Evolutionary conservation across 257 asterid species (phyloP), one percentile per base, ranked within the genome.

Genomic region (Solanum piurae): DNA sequence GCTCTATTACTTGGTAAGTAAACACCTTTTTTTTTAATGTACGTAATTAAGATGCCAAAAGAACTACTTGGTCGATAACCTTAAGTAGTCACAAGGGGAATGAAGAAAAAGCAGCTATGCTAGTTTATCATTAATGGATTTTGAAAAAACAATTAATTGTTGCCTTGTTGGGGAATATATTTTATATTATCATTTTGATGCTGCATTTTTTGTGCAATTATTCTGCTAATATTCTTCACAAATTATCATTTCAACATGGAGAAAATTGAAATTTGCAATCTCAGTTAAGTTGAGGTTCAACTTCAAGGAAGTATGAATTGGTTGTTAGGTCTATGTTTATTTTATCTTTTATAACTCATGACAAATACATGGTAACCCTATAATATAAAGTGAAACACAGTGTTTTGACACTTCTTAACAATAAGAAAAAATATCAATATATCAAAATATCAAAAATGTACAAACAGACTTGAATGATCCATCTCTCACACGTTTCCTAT

Each of bases 391-490:
- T 62, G 71, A 62, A 23, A 62, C 12, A 62, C 33, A n/a, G 1
- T 10, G 27, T 21, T 58, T 60, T 21, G 29, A 21, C 69, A 9
- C 12, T 60, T 60, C 69, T 23, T 60, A 60, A 7, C 69, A 3
- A 60, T 60, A 60, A 60, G 69, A 60, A 60, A 23, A 60, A 60
- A 9, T 29, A 60, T 36, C 20, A 36, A 14, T 3, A 74, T 21
- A 36, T n/a, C 31, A 36, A 23, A 20, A 74, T 20, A 34, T 9
- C 46, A 34, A 68, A 92, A 76, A 91, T 90, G 95, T 90, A 93
- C 94, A 89, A 93, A 23, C 83, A 42, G 90, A 94, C 94, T 91
- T 90, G 90, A 92, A 87, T 84, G 90, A 5, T 44, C 60, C 37
- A 3, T 38, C 16, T 27, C 71, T 25, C 20, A 34, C 21, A 13